Conservation (phyloP, 805 yeast genomes). For the Ogataea pignaliae region DNA sequence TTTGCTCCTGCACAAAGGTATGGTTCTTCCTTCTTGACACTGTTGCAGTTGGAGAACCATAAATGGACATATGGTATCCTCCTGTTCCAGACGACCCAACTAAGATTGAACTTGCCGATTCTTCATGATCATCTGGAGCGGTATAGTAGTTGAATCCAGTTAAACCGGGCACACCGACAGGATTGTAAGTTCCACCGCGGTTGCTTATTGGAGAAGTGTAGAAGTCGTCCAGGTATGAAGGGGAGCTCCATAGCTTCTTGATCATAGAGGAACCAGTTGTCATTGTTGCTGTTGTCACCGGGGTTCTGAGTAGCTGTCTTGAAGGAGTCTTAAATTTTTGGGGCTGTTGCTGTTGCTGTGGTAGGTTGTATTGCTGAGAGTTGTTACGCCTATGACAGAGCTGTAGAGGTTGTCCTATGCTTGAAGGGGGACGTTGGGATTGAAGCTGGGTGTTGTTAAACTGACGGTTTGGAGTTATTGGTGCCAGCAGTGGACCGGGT, state of each 20-base stretch:
- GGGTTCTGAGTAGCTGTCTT: slow-evolving; percentile 14
- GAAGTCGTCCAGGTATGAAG: slow-evolving; percentile 63
- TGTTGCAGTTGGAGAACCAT: slow-evolving; percentile 33
- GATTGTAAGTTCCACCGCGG: slow-evolving; percentile 8
- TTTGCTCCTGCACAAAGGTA: not conserved
- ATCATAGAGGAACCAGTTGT: slow-evolving; percentile 31
- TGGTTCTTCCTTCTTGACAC: slow-evolving; percentile 15
- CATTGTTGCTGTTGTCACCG: slow-evolving; percentile 6
- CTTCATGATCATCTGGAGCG: slow-evolving; percentile 20
- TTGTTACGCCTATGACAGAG: not conserved
- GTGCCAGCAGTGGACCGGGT: slow-evolving; percentile 64
- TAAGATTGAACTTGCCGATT: slow-evolving; percentile 18
- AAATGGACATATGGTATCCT: slow-evolving; percentile 11
- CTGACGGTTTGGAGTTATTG: slow-evolving; percentile 47
- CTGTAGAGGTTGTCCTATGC: not conserved
- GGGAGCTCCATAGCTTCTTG: slow-evolving; percentile 60
- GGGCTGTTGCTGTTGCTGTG: slow-evolving; percentile 3
- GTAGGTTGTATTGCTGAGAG: not conserved
- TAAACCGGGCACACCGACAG: not conserved
- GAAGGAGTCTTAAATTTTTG: slow-evolving; percentile 28
- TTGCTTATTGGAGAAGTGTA: slow-evolving; percentile 45
- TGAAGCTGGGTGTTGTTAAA: not conserved
- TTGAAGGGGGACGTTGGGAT: not conserved
- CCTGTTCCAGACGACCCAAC: too few species aligned
- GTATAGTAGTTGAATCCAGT: not conserved